Base-by-base conservation (phyloP, 495 filamentous ascomycete genomes). In the Talaromyces adpressus region DNA sequence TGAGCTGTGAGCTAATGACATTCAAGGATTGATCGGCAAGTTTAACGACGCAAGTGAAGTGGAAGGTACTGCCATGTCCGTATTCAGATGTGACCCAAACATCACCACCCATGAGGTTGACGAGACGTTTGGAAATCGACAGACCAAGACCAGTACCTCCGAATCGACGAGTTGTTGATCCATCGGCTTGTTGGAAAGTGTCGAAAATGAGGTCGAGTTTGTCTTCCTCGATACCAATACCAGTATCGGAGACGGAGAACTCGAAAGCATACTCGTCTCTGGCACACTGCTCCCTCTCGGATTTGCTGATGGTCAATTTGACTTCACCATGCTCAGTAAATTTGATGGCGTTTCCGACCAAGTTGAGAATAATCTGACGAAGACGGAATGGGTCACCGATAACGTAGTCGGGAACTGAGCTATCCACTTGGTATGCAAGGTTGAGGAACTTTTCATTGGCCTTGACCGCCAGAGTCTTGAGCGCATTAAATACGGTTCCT, bases 131-230 rank as follows among this genome's bases (percentile, higher is more conserved):
- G 18, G 94, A 99, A 71, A 99, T 99, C 16, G 93, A 97, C 41
- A 99, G 80, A 65, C 94, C 94, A 25, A 99, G 84, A 62, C 94
- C 94, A 27, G 94, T 99, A 67, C 94, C 94, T 71, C 94, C 94
- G 71, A 99, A 99, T 68, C 95, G 91, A 41, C 94, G 84, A 9
- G 94, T 99, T 69, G 95, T 99, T 8, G 93, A 97, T 34, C 94
- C 94, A 77, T 99, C 94, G 9, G 94, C 94, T 78, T 99, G 94
- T 70, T 97, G 95, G 87, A 99, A 99, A 14, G 94, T 99, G 75
- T 98, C 94, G 72, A 99, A 99, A 73, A 99, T 99, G 63, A 98
- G 77, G 72, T 97, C 92, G 27, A 98, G 85, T 78, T 99, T 99
- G 71, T 98, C 94, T 57, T 88, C 82, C 71, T 93, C 91, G 65